Conservation (phyloP, 2,329 filamentous ascomycete species). For the Ascocoryne sarcoides region DNA sequence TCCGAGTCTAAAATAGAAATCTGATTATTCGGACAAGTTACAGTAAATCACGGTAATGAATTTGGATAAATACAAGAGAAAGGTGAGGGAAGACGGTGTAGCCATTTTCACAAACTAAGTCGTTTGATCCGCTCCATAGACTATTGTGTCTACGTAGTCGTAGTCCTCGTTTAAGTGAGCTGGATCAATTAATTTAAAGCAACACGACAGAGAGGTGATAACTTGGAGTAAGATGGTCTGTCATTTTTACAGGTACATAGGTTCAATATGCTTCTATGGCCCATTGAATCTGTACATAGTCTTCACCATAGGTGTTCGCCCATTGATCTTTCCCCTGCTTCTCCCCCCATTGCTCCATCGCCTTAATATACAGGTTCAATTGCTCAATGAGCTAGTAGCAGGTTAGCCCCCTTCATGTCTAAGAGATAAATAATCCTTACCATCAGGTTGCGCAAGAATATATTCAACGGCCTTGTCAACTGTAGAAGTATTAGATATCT, state of each 20-base stretch:
- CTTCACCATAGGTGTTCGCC: conserved; percentile 13
- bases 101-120: too few relatives aligned
- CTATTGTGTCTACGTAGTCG: too few relatives aligned
- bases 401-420: conserved; percentile 8
- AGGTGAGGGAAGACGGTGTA: too few relatives aligned
- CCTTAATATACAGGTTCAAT: conserved; percentile 23
- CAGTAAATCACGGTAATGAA: too few relatives aligned
- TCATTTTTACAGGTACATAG: conserved; percentile 29
- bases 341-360: conserved; percentile 6
- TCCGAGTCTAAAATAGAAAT: too few relatives aligned
- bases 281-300: conserved; percentile 25
- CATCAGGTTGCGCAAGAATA: conserved; percentile 67
- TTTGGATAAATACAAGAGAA: too few relatives aligned
- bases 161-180: too few relatives aligned
- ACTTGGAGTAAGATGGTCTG: conserved; percentile 27
- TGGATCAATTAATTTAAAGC: conserved; percentile 1
- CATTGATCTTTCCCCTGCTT: conserved; percentile 11
- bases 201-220: neutral
- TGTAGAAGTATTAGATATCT: conserved; percentile 30
- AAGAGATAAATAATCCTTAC: conserved; percentile 36
- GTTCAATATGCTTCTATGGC: conserved; percentile 23
- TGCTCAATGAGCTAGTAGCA: conserved; percentile 25
- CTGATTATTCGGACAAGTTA: too few relatives aligned
- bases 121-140: too few relatives aligned
- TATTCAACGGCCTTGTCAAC: conserved; percentile 71